Conservation (phyloP, 139 green algal species). For the Mesotaenium endlicherianum region DNA sequence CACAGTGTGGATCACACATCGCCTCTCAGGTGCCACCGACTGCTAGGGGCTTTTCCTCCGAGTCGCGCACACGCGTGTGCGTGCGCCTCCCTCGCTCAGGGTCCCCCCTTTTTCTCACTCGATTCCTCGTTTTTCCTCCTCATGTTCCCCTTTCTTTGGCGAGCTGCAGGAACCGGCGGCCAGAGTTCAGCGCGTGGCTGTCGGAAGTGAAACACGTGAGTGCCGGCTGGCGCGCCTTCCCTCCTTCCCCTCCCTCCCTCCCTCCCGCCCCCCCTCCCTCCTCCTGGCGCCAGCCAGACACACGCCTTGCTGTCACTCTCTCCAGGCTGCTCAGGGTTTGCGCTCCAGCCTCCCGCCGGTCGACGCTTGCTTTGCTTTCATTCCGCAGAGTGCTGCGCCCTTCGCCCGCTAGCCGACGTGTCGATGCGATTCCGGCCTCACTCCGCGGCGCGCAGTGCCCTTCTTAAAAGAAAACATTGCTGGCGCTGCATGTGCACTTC, state of each 20-base stretch:
- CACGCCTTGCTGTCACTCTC: not conserved
- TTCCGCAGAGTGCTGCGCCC: no score
- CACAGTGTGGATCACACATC: no score
- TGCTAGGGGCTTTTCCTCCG: no score
- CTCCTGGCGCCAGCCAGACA: not conserved
- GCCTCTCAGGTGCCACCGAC: no score
- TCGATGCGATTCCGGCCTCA: no score
- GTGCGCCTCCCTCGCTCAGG: no score
- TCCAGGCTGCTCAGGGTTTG: not conserved
- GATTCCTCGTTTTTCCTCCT: not conserved
- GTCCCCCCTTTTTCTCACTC: not conserved
- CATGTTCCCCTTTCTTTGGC: not conserved
- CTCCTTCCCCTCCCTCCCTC: not conserved
- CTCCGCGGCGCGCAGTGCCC: no score
- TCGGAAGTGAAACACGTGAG: slow-evolving; percentile 44
- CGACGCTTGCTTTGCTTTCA: not conserved
- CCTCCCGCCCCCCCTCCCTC: not conserved
- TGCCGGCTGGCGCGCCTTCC: not conserved
- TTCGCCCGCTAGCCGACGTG: no score
- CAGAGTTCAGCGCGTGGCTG: slow-evolving; percentile 48
- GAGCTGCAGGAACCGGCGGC: slow-evolving; percentile 43
- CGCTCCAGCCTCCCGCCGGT: not conserved
- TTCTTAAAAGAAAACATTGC: no score
- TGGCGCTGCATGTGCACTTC: no score
- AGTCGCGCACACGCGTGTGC: no score